A percentile compares a stretch with the other conserved stretches of the same genome.
Evolutionary conservation across 331 rosid genomes (phyloP).

Genomic region (Phaseolus coccineus): DNA sequence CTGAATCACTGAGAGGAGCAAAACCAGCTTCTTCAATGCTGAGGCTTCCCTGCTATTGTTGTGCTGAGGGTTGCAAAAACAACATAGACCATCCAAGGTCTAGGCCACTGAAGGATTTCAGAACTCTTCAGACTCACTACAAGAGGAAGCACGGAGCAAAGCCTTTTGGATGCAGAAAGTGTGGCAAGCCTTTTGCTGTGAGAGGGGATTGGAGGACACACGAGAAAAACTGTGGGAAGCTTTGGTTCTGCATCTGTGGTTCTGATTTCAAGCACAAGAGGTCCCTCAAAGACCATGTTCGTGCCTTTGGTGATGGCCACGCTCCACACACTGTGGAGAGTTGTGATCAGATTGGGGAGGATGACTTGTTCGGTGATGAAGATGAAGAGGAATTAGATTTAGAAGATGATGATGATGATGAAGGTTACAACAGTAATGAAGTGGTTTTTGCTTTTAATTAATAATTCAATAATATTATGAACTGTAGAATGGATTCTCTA

Average conservation of each 20-base stretch:
- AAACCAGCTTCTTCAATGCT: slow-evolving; percentile 81
- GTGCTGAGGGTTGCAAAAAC: slow-evolving; percentile 94
- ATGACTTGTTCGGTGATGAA: slow-evolving; percentile 48
- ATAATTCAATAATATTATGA: neutral
- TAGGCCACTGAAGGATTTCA: slow-evolving; percentile 83
- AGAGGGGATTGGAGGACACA: slow-evolving; percentile 98
- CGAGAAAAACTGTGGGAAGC: slow-evolving; percentile 95
- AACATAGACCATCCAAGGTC: slow-evolving; percentile 85
- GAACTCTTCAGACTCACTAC: slow-evolving; percentile 94
- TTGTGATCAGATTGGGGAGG: slow-evolving; percentile 52
- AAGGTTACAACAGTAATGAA: slow-evolving; percentile 36
- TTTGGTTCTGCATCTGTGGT: slow-evolving; percentile 95
- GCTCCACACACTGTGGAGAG: slow-evolving; percentile 72
- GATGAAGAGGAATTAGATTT: slow-evolving; percentile 44
- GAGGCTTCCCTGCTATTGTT: slow-evolving; percentile 91
- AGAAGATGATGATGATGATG: slow-evolving; percentile 48
- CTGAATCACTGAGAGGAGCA: slow-evolving; percentile 84
- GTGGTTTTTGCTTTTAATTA: slow-evolving; percentile 44
- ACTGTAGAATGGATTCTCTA: neutral
- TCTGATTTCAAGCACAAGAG: slow-evolving; percentile 97
- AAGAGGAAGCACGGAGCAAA: slow-evolving; percentile 92
- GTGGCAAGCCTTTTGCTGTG: slow-evolving; percentile 85
- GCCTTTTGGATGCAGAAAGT: slow-evolving; percentile 86
- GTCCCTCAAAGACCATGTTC: slow-evolving; percentile 87
- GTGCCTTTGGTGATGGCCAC: slow-evolving; percentile 88